A percentile compares a stretch with the other conserved stretches of the same genome.
Evolutionary conservation across 2,329 filamentous ascomycete species (phyloP).

Genomic region (Tolypocladium ophioglossoides): DNA sequence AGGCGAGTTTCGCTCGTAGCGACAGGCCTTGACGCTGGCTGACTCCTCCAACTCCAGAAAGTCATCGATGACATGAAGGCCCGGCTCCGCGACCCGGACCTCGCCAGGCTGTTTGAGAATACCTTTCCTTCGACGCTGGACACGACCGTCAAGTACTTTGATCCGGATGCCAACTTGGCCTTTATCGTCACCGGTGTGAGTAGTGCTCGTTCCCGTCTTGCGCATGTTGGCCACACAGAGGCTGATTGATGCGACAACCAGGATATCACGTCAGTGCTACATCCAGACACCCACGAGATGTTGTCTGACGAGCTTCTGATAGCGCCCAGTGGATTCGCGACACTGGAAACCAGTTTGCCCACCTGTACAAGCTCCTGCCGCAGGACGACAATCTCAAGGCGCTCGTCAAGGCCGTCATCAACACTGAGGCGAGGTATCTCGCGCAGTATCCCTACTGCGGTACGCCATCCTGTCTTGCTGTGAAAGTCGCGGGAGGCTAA

Average conservation of each 20-base stretch:
- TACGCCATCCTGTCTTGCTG: background rate
- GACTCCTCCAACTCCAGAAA: conserved; percentile 7
- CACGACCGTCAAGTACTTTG: conserved; percentile 71
- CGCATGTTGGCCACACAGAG: no score
- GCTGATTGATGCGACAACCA: background rate
- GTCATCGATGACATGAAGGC: conserved; percentile 23
- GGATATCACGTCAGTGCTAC: conserved; percentile 13
- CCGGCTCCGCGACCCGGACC: conserved; percentile 42
- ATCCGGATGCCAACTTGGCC: conserved; percentile 50
- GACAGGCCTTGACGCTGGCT: background rate
- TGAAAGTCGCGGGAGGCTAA: background rate
- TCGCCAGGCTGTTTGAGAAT: conserved; percentile 74
- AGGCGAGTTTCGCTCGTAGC: conserved; percentile 6
- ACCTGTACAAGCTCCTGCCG: conserved; percentile 50
- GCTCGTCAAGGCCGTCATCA: conserved; percentile 60
- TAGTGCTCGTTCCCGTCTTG: conserved; percentile 42
- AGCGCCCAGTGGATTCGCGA: conserved; percentile 62
- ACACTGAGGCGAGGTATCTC: conserved; percentile 59
- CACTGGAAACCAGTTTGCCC: conserved; percentile 65
- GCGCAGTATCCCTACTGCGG: conserved; percentile 63
- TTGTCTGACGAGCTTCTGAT: background rate
- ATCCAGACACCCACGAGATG: background rate
- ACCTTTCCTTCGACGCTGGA: conserved; percentile 76
- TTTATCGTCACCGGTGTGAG: conserved; percentile 81
- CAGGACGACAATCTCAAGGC: conserved; percentile 50